Evolutionary conservation across 768 basidiomycete species (phyloP), one percentile per base, ranked within the genome.

Genomic region (Amanita phalloides): DNA sequence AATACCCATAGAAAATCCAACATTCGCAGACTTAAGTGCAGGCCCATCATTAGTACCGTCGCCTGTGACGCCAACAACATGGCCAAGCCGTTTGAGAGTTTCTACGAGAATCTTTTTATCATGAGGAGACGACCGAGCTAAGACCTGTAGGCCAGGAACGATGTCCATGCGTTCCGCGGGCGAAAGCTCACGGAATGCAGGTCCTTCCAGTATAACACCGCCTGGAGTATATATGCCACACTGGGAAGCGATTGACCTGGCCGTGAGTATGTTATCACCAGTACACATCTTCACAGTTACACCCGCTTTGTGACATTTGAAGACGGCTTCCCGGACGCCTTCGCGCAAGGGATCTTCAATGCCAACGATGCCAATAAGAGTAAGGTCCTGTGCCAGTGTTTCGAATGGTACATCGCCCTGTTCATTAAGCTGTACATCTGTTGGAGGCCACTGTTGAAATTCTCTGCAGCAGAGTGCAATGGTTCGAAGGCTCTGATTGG

Each of bases 41-140:
- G 93, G 94, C 0, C 92, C 95, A 62, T 99, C 96, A 67, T 99
- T 98, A 3, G 94, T 96, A 56, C 96, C 96, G 56, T 98, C 96
- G 41, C 96, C 96, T 25, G 96, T 97, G 39, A 98, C 95, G 54
- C 91, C 91, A 25, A 94, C 89, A 54, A 92, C 84, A 65, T 95
- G 90, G 10, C 92, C 93, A 46, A 93, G 77, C 17, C 73, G 71
- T 64, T 90, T 90, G 44, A 97, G 76, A 17, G 83, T 91, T 62
- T 90, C 82, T 28, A 98, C 96, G 11, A 99, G 75, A 7, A 93
- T 71, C 64, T 91, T 86, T 78, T 99, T 99, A 67, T 99, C 96
- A 61, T 96, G 88, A 0, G 96, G 96, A 0, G 92, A 96, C 0
- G 95, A 98, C 6, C 96, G 89, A 32, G 96, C 96, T 37, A 99